Conservation (phyloP, 2,329 filamentous ascomycete species). For the Epichloe sibirici region DNA sequence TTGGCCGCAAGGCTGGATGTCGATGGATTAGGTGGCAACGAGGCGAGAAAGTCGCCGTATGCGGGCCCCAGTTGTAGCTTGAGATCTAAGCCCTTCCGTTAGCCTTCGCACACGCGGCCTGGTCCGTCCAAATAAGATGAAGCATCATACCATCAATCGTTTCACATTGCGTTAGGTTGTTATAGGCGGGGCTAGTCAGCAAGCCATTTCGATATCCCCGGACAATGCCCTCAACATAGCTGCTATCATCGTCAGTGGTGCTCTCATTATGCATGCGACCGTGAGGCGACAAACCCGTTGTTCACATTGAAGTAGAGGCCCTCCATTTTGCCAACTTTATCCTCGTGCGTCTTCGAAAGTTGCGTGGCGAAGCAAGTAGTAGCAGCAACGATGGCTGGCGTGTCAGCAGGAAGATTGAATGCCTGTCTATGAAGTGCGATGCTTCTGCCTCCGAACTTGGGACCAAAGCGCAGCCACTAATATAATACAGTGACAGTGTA, state of each 20-base stretch:
- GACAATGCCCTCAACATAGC: constrained; percentile 95
- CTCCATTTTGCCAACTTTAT: constrained; percentile 49
- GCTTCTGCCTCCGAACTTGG: not conserved
- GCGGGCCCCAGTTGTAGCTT: constrained; percentile 94
- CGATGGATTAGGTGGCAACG: constrained; percentile 89
- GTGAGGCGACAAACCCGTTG: constrained; percentile 53
- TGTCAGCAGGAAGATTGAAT: not conserved
- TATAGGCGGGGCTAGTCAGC: constrained; percentile 81
- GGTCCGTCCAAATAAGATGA: not conserved
- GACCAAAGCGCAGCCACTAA: not conserved
- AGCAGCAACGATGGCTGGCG: not conserved
- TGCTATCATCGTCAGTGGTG: constrained; percentile 29
- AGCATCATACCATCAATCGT: constrained; percentile 67
- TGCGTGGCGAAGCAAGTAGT: not conserved
- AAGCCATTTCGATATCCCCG: constrained; percentile 93
- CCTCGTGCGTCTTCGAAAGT: not conserved
- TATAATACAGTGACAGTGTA: not conserved
- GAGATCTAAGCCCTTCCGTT: constrained; percentile 52
- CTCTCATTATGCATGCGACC: constrained; percentile 7
- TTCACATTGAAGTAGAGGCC: constrained; percentile 91
- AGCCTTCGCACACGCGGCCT: not conserved
- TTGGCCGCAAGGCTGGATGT: constrained; percentile 90
- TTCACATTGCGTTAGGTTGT: constrained; percentile 94
- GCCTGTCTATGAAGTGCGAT: not conserved
- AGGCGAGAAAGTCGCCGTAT: constrained; percentile 92